phyloP scores from a whole-genome alignment of 371 early-diverging fungal genomes.

The Batkoa obscura region DNA sequence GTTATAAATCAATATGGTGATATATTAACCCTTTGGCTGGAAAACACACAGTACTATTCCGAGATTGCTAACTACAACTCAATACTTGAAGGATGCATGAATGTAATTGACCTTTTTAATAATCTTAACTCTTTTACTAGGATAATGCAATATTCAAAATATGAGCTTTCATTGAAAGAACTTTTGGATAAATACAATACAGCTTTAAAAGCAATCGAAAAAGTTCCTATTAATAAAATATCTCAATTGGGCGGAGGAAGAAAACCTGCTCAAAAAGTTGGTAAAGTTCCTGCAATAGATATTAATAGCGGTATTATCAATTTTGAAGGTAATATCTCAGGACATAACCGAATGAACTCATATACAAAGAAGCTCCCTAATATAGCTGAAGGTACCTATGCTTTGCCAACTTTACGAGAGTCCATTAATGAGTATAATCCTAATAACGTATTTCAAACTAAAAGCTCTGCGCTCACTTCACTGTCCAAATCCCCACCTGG shows the following conservation, averaged over 20 bases:
- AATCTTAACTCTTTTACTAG: background rate
- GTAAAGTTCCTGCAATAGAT: too few relatives aligned
- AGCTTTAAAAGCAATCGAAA: background rate
- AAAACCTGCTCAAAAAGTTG: too few relatives aligned
- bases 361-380: too few relatives aligned
- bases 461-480: too few relatives aligned
- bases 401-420: too few relatives aligned
- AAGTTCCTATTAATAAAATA: background rate
- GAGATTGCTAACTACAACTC: background rate
- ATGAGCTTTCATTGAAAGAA: background rate
- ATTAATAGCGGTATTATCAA: too few relatives aligned
- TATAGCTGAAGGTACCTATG: too few relatives aligned
- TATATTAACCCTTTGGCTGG: background rate
- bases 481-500: too few relatives aligned
- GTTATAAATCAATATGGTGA: background rate
- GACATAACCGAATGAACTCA: too few relatives aligned
- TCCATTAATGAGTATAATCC: too few relatives aligned
- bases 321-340: too few relatives aligned
- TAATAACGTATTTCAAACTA: too few relatives aligned
- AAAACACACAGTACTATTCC: background rate
- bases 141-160: background rate
- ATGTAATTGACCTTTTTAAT: background rate
- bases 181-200: background rate
- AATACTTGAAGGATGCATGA: background rate
- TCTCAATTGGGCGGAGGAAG: background rate